Evolutionary conservation across 2,329 filamentous ascomycete genomes (phyloP).

Genomic region (Plectosphaerella plurivora): DNA sequence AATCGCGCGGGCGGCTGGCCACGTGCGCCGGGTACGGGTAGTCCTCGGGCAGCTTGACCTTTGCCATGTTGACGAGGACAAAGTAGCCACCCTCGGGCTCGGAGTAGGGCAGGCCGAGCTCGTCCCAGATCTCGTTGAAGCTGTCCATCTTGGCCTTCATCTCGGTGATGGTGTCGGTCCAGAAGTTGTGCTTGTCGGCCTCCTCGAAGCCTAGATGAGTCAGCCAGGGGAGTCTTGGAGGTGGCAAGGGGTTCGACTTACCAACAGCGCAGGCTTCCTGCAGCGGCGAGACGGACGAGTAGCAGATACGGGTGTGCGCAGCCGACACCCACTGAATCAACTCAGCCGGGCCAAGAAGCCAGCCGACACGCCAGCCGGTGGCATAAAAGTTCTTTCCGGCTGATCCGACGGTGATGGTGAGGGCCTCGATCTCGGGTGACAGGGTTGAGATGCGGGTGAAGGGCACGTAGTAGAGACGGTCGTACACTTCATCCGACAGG

Average conservation of each 20-base stretch:
- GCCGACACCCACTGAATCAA: conserved; percentile 88
- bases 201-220: conserved; percentile 65
- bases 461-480: conserved; percentile 89
- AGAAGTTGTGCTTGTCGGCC: conserved; percentile 81
- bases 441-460: conserved; percentile 91
- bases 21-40: conserved; percentile 92
- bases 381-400: conserved; percentile 98
- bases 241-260: conserved; percentile 14
- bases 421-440: conserved; percentile 79
- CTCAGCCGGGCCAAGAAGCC: conserved; percentile 84
- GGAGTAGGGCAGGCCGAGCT: conserved; percentile 75
- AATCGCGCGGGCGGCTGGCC: conserved; percentile 80
- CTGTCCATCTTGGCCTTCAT: conserved; percentile 86
- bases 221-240: background rate
- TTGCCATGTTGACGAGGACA: conserved; percentile 87
- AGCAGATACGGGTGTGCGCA: conserved; percentile 95
- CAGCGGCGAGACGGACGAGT: conserved; percentile 85
- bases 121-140: conserved; percentile 78
- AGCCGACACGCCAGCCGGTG: conserved; percentile 93
- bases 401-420: conserved; percentile 91
- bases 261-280: conserved; percentile 91
- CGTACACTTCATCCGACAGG: conserved; percentile 89
- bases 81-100: conserved; percentile 98
- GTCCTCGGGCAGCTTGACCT: conserved; percentile 75
- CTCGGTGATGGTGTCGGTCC: conserved; percentile 74